Evolutionary conservation across 2,329 filamentous ascomycete genomes (phyloP), one percentile per base, ranked within the genome.

Genomic region (Colletotrichum melonis): DNA sequence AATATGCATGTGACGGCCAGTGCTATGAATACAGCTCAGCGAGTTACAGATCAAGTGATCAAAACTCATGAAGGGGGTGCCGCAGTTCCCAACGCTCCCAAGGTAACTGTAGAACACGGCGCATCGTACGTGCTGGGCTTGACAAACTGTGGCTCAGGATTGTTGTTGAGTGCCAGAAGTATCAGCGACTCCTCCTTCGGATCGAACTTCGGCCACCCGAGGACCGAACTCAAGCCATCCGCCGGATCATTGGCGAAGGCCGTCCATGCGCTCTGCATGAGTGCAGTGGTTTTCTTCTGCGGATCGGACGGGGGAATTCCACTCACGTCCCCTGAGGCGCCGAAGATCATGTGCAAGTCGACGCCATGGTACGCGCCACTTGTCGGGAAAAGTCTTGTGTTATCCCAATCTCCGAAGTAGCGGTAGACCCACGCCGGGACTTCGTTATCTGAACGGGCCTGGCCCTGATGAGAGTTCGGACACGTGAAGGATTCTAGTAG

Each of bases 291-390:
- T 22, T 75, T 35, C 12, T 74, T 75, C 75, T 87, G 82, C 0
- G 77, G 73, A 0, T 69, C 63, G 0, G 77, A 77, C 7, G 81
- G 77, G 0, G 79, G 75, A 11, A 86, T 76, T 2, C 83, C 84
- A 60, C 81, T 84, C 54, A 86, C 81, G 26, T 82, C 80, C 3
- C 69, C 79, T 0, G 82, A 82, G 2, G 79, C 83, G 1, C 85
- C 85, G 70, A 87, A 87, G 19, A 87, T 78, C 82, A 87, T 87
- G 69, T 86, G 82, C 64, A 88, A 64, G 38, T 88, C 86, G 1
- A 82, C 81, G 0, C 85, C 87, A 63, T 89, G 87, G 74, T 88
- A 89, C 0, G 86, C 85, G 4, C 85, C 85, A 54, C 84, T 87
- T 5, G 79, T 81, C 0, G 81, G 80, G 67, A 84, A 87, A 28